Conservation (phyloP, 257 asterid genomes). For the Petrea volubilis region DNA sequence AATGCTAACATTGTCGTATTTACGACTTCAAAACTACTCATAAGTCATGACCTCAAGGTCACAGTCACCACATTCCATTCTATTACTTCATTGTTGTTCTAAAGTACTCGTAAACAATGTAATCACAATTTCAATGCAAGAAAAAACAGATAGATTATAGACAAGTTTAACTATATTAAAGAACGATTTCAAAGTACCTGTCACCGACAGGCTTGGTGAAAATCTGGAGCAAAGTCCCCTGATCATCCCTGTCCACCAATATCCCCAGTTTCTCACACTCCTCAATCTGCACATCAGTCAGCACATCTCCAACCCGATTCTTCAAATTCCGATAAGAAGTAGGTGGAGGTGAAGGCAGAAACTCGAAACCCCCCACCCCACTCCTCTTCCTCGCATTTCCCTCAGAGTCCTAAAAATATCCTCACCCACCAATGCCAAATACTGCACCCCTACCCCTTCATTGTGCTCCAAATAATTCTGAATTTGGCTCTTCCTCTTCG, state of each 20-base stretch:
- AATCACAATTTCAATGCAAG: neutral
- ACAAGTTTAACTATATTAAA: neutral
- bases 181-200: constrained; percentile 45
- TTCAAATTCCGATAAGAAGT: constrained; percentile 77
- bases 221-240: constrained; percentile 95
- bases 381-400: constrained; percentile 95
- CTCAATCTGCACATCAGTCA: constrained; percentile 72
- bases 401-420: constrained; percentile 75
- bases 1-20: no score
- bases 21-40: neutral
- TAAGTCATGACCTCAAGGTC: neutral
- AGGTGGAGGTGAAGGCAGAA: constrained; percentile 89
- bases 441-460: constrained; percentile 93
- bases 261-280: constrained; percentile 92
- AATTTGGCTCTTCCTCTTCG: constrained; percentile 91
- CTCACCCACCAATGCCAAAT: constrained; percentile 74
- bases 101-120: neutral
- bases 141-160: neutral
- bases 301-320: constrained; percentile 70
- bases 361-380: constrained; percentile 84
- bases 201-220: constrained; percentile 97
- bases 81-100: neutral
- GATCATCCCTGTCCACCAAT: constrained; percentile 94
- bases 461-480: constrained; percentile 97
- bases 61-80: neutral